Percentiles rank a stretch among this genome's conserved stretches.
Conservation (phyloP, 225 moss, liverwort and hornwort species). For the Sphagnum tenellum region DNA sequence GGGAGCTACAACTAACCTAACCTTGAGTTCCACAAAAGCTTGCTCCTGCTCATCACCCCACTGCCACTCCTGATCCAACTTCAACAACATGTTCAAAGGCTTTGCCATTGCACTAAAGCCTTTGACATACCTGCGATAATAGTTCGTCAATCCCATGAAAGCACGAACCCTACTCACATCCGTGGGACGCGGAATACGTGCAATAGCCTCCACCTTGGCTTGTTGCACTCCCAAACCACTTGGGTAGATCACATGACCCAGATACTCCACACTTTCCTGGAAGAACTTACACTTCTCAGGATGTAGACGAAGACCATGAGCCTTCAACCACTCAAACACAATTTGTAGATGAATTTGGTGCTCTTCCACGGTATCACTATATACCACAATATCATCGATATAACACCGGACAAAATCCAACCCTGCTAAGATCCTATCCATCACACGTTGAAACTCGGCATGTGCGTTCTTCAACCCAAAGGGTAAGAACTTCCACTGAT, state of each 20-base stretch:
- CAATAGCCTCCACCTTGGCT: neutral
- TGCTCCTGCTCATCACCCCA: neutral
- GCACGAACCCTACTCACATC: neutral
- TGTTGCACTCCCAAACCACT: neutral
- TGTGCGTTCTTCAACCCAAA: slow-evolving; percentile 1
- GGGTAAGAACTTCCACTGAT: slow-evolving; percentile 1
- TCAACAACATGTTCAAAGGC: neutral
- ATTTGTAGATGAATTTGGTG: neutral
- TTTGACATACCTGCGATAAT: neutral
- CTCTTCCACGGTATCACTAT: neutral
- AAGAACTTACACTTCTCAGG: neutral
- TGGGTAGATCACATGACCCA: neutral
- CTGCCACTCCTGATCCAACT: neutral
- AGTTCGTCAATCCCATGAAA: neutral
- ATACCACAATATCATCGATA: slow-evolving; percentile 4
- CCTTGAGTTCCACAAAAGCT: too few relatives aligned
- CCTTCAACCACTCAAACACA: neutral
- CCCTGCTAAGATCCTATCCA: neutral
- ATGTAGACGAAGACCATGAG: neutral
- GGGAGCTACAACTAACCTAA: too few relatives aligned
- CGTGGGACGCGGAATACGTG: neutral
- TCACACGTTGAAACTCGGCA: neutral
- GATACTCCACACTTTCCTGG: neutral
- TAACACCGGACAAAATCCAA: slow-evolving; percentile 1
- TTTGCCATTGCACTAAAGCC: neutral